A percentile compares a stretch with the other conserved stretches of the same genome.
Evolutionary conservation across 495 filamentous ascomycete genomes (phyloP).

Genomic region (Staphylotrichum longicolle): DNA sequence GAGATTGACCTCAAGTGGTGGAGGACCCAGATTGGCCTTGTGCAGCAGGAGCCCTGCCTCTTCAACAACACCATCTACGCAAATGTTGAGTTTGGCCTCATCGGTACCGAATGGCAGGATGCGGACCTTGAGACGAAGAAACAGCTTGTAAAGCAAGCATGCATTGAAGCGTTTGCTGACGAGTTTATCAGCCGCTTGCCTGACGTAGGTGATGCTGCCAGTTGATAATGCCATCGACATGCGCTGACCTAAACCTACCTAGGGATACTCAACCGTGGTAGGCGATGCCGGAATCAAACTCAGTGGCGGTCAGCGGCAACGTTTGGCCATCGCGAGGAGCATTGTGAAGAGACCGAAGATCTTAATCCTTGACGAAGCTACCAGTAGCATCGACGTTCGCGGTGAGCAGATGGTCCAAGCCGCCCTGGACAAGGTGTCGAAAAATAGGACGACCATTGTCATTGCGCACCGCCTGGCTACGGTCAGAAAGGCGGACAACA

Average conservation of each 20-base stretch:
- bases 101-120: conserved; percentile 61
- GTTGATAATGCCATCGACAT: conserved; percentile 8
- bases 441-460: conserved; percentile 57
- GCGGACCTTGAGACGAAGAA: conserved; percentile 50
- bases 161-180: conserved; percentile 59
- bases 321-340: conserved; percentile 66
- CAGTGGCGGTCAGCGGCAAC: conserved; percentile 63
- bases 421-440: conserved; percentile 54
- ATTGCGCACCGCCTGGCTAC: conserved; percentile 63
- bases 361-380: conserved; percentile 82
- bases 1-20: conserved; percentile 49
- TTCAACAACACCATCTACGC: conserved; percentile 67
- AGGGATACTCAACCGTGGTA: conserved; percentile 63
- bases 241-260: neutral
- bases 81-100: conserved; percentile 48
- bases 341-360: conserved; percentile 78
- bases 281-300: conserved; percentile 59
- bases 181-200: conserved; percentile 61
- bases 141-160: conserved; percentile 57
- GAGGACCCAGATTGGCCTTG: conserved; percentile 58
- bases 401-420: conserved; percentile 59
- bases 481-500: conserved; percentile 64
- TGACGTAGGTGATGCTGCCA: conserved; percentile 34
- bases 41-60: conserved; percentile 68
- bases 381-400: conserved; percentile 58